Conservation (phyloP, 805 yeast species). For the Clavispora santaluciae region DNA sequence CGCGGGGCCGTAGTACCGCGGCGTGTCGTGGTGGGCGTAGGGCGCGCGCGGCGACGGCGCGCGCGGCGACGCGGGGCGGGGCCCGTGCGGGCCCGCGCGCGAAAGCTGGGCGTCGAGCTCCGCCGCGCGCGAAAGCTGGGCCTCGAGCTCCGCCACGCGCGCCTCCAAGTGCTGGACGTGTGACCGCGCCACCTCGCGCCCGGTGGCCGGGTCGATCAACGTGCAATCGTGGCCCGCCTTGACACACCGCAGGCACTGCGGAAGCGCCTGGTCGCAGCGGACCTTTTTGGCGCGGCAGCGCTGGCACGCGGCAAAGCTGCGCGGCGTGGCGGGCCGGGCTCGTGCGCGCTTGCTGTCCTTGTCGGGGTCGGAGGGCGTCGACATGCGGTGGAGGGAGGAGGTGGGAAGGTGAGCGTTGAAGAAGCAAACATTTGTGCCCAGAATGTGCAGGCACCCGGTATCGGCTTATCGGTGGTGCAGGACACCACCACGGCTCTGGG, state of each 20-base stretch:
- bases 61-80: not conserved
- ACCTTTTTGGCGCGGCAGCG: conserved; percentile 69
- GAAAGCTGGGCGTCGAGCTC: not conserved
- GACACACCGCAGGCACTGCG: conserved; percentile 58
- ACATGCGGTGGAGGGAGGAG: not conserved
- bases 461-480: no score
- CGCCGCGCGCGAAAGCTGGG: conserved; percentile 32
- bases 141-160: conserved; percentile 53
- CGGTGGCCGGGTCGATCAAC: conserved; percentile 83
- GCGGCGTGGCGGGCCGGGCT: conserved; percentile 39
- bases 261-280: conserved; percentile 64
- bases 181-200: conserved; percentile 79
- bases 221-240: conserved; percentile 71
- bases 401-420: not conserved
- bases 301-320: conserved; percentile 80
- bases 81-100: not conserved
- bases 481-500: no score
- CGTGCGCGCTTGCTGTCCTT: not conserved
- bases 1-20: conserved; percentile 13
- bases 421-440: no score
- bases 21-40: not conserved
- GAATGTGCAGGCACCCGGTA: no score
- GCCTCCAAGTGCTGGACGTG: conserved; percentile 71
- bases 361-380: not conserved
- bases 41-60: not conserved